A percentile compares a stretch with the other conserved stretches of the same genome.
These are phyloP conservation scores for Nicotiana tomentosiformis DNA, from an alignment of 257 asterid genomes.

Conservation along the genomic window DNA sequence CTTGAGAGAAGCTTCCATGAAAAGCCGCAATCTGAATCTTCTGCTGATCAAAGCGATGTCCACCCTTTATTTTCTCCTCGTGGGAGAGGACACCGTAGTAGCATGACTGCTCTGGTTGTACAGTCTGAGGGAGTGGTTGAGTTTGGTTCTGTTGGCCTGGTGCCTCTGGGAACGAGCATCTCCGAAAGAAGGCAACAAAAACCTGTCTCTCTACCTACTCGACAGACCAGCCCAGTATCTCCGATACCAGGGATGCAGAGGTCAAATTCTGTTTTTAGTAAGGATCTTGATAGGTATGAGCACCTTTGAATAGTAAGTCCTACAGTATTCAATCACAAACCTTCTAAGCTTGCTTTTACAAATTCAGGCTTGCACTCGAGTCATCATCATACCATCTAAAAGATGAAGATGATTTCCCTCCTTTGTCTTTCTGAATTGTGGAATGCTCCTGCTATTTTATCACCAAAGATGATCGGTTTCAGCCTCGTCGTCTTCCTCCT, in stretches of 20 bases:
- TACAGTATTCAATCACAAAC: not conserved
- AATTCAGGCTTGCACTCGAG: constrained; percentile 47
- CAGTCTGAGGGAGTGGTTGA: constrained; percentile 39
- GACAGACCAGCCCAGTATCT: constrained; percentile 16
- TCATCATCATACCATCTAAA: constrained; percentile 63
- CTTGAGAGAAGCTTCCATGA: constrained; percentile 40
- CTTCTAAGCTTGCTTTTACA: constrained; percentile 25
- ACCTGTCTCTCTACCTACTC: constrained; percentile 23
- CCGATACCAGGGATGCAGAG: constrained; percentile 24
- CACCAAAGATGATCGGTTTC: not conserved
- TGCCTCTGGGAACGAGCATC: constrained; percentile 19
- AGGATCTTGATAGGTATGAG: constrained; percentile 59
- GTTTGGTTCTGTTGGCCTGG: constrained; percentile 21
- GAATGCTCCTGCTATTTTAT: not conserved
- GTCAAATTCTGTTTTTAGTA: constrained; percentile 24
- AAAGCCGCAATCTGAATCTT: constrained; percentile 21
- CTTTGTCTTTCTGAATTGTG: constrained; percentile 41
- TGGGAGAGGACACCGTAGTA: constrained; percentile 21
- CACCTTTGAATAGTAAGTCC: constrained; percentile 20
- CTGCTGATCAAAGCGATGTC: constrained; percentile 22
- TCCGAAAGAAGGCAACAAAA: constrained; percentile 25
- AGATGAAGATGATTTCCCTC: constrained; percentile 84
- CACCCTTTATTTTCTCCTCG: constrained; percentile 30
- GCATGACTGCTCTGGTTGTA: constrained; percentile 21
- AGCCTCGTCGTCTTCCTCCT: constrained; percentile 29